Base-by-base conservation (phyloP, 208 protist genomes). In the Porcisia hertigi region DNA sequence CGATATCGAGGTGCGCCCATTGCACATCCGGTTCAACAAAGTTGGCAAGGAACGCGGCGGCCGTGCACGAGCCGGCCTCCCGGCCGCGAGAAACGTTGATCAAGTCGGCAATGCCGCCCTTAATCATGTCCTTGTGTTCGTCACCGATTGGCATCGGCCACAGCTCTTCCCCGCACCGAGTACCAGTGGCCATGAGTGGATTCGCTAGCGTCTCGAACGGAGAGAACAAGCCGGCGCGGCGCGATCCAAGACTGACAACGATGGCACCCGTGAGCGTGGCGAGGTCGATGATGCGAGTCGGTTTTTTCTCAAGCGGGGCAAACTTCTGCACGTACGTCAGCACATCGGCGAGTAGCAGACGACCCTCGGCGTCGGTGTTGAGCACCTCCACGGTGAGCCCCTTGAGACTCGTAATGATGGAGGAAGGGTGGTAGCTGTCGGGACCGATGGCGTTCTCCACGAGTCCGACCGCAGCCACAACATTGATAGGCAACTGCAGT, bases 351-450 rank as follows among this genome's bases (percentile, higher is more conserved):
- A 98, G 86, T 66, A 98, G 92, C 34, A 98, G 88, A 41, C 96
- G 88, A 20, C 96, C 95, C 85, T 98, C 95, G 2, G 95, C 95
- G 67, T 98, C 95, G 0, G 95, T 97, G 83, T 98, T 98, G 54
- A 92, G 89, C 25, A 98, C 79, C 87, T 98, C 93, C 69, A 98
- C 92, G 59, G 87, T 95, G 54, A 83, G 75, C 34, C 95, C 95
- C 59, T 88, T 91, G 25, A 92, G 86, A 74, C 88, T 94, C 5
- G 81, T 94, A 67, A 97, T 53, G 76, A 98, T 96, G 60, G 89
- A 84, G 1, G 93, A 94, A 14, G 91, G 92, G 77, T 87, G 83
- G 71, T 93, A 97, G 73, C 89, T 92, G 69, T 89, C 80, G 14
- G 87, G 85, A 25, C 88, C 88, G 72, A 98, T 96, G 18, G 93